Percentiles rank a stretch among this genome's conserved stretches.
Conservation (phyloP, 208 protist species). For the Trypanosoma scelopori region DNA sequence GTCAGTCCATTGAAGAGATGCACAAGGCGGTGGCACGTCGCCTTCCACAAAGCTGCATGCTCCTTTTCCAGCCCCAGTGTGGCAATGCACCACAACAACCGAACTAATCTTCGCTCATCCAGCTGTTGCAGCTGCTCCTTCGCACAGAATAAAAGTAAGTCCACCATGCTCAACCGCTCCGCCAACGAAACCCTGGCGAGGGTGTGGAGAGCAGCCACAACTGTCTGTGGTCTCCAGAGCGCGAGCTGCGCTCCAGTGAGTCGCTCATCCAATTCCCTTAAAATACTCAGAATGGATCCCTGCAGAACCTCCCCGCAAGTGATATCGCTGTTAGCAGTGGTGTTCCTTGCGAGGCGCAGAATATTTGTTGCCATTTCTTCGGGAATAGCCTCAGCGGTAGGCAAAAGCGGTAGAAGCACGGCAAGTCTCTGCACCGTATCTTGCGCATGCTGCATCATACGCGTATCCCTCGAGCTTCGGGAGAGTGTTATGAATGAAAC, state of each 20-base stretch:
- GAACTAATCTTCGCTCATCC: slow-evolving; percentile 40
- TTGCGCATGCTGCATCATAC: slow-evolving; percentile 7
- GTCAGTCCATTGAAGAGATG: slow-evolving; percentile 44
- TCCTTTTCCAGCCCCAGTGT: slow-evolving; percentile 27
- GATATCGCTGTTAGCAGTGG: background rate
- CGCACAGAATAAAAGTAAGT: slow-evolving; percentile 41
- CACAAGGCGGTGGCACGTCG: slow-evolving; percentile 46
- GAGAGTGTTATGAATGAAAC: slow-evolving; percentile 25
- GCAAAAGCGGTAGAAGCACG: slow-evolving; percentile 28
- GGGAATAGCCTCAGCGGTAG: slow-evolving; percentile 17
- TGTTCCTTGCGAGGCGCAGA: slow-evolving; percentile 35
- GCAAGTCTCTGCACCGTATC: slow-evolving; percentile 25
- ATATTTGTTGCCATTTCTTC: slow-evolving; percentile 35
- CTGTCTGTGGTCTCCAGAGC: slow-evolving; percentile 44
- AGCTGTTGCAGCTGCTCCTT: slow-evolving; percentile 47
- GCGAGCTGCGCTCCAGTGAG: slow-evolving; percentile 35
- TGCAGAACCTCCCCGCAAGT: slow-evolving; percentile 23
- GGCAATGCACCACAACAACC: slow-evolving; percentile 66
- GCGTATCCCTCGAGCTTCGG: background rate
- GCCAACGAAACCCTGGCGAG: slow-evolving; percentile 37
- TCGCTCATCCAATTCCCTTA: slow-evolving; percentile 35
- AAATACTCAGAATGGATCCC: slow-evolving; percentile 27
- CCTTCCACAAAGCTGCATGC: slow-evolving; percentile 45
- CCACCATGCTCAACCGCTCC: slow-evolving; percentile 28
- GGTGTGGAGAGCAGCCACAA: slow-evolving; percentile 53